These are phyloP conservation scores for Rhododendron griersonianum DNA, from an alignment of 148 eudicot genomes.

Conservation along the genomic window DNA sequence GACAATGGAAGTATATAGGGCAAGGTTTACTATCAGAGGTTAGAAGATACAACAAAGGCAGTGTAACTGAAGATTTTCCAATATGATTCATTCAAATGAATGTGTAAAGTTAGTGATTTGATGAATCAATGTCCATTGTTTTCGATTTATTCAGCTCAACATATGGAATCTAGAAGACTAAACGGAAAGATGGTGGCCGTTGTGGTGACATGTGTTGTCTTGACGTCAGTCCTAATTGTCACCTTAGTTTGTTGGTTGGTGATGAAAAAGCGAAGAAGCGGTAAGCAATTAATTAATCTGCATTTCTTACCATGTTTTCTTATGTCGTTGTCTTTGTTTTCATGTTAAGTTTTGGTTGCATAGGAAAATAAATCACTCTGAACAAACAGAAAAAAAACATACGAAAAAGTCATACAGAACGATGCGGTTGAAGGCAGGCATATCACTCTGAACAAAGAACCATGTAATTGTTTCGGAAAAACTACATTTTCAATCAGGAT, in stretches of 20 bases:
- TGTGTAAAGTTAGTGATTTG: not conserved
- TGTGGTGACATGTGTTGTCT: not conserved
- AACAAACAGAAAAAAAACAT: not conserved
- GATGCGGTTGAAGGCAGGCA: not conserved
- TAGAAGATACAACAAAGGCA: too few relatives aligned
- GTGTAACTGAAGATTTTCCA: not conserved
- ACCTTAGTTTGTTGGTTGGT: not conserved
- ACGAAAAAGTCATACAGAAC: not conserved
- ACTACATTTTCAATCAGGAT: not conserved
- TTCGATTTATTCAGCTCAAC: not conserved
- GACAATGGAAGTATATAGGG: not conserved
- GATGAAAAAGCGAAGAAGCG: too few relatives aligned
- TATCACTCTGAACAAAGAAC: not conserved
- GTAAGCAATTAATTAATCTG: too few relatives aligned
- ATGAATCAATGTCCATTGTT: not conserved
- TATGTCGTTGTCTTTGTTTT: too few relatives aligned
- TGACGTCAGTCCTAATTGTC: too few relatives aligned
- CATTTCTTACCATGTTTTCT: too few relatives aligned
- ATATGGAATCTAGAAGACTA: not conserved
- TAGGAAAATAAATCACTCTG: not conserved
- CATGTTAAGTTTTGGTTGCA: not conserved
- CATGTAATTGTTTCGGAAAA: too few relatives aligned
- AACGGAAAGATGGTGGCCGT: not conserved
- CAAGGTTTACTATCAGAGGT: not conserved
- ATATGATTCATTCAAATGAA: not conserved